Percentiles rank a stretch among this genome's conserved stretches.
Evolutionary conservation across 106 monocot species (phyloP).

Genomic region (Allium fistulosum): DNA sequence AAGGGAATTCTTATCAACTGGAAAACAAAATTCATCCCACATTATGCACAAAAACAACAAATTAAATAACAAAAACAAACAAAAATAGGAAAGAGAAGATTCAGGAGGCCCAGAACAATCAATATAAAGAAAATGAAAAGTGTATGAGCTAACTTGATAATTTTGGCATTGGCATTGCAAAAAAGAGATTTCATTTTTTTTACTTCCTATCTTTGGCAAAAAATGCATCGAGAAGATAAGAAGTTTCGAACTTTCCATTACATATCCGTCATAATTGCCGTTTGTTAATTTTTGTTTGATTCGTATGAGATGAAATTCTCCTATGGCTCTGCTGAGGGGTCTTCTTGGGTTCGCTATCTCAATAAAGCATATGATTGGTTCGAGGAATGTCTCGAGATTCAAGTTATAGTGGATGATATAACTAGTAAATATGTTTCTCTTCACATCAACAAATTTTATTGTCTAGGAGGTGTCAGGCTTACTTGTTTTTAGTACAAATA

Average conservation of each 20-base stretch:
- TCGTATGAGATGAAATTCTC: no score
- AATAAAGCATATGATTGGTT: conserved; percentile 12
- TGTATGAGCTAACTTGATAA: neutral
- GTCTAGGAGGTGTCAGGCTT: conserved; percentile 1
- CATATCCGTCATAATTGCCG: neutral
- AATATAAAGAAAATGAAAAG: no score
- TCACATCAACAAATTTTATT: neutral
- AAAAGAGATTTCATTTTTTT: neutral
- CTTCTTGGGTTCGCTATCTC: neutral
- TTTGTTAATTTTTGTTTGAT: no score
- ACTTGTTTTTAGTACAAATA: neutral
- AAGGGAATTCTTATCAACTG: no score
- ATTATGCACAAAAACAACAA: no score
- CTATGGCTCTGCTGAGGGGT: no score
- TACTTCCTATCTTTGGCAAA: neutral
- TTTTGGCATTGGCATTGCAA: neutral
- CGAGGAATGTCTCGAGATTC: conserved; percentile 5
- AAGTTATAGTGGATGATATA: conserved; percentile 10
- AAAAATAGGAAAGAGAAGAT: no score
- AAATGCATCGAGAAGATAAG: neutral
- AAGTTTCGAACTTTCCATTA: neutral
- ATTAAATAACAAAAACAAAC: no score
- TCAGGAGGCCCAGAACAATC: no score
- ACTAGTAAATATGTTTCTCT: conserved; percentile 8
- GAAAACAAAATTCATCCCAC: no score